Base-by-base conservation (phyloP, 208 protist genomes). In the Trypanosoma cruzi region DNA sequence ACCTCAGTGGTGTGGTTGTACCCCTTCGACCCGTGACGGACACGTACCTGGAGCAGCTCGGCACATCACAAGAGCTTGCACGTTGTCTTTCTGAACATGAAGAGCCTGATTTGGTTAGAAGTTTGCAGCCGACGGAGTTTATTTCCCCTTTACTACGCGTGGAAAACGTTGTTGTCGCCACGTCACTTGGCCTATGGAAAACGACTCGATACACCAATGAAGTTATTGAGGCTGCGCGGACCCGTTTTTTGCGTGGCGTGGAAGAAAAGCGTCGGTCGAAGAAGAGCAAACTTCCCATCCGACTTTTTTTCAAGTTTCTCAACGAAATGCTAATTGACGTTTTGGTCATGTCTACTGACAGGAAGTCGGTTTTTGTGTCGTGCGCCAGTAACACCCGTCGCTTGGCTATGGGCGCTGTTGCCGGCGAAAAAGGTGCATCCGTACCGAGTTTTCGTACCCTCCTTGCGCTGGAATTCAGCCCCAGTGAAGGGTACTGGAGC, bases 151-250 rank as follows among this genome's bases (percentile, higher is more conserved):
- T 81, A 46, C 52, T 86, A 13, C 65, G 68, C 1, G 85, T 84
- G 58, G 80, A 90, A 36, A 90, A 74, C 57, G 54, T 90, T 44
- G 48, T 87, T 40, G 66, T 88, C 31, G 85, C 85, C 20, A 34
- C 89, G 24, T 83, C 81, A 44, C 67, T 92, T 34, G 54, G 75
- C 13, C 73, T 94, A 22, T 92, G 84, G 79, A 73, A 75, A 36
- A 87, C 73, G 20, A 75, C 83, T 4, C 48, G 75, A 29, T 80
- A 80, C 24, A 73, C 81, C 73, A 87, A 88, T 55, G 89, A 88
- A 29, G 58, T 94, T 34, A 69, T 86, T 49, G 20, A 55, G 24
- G 80, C 77, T 11, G 57, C 73, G 28, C 42, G 58, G 49, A 6
- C 0, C 2, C 74, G 78, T 69, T 91, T 85, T 59, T 62, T 76